Evolutionary conservation across 2,329 filamentous ascomycete species (phyloP), one percentile per base, ranked within the genome.

Genomic region (Talaromyces sp.): DNA sequence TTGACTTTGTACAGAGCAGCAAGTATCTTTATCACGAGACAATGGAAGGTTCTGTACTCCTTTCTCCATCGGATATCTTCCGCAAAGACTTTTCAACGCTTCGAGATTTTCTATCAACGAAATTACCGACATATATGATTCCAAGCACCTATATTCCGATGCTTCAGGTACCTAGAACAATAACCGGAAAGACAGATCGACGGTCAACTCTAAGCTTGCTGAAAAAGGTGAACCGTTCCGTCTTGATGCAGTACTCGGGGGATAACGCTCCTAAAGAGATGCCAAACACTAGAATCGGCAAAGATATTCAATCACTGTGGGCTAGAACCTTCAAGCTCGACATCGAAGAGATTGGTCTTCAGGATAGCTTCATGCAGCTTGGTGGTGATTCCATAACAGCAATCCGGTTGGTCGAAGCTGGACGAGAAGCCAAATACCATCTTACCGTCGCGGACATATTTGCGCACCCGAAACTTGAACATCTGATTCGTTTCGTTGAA

Each of bases 391-490:
- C 60, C 23, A 31, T 64, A 4, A 28, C 25, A 21, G 63, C 63
- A 21, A 64, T 64, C 42, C 76, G 73, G 55, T 70, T 83, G 1
- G 78, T 81, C 1, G 75, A 80, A 23, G 70, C 69, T 37, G 71
- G 73, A 2, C 72, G 78, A 44, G 69, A 71, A 3, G 68, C 74
- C n/a, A 75, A 73, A 0, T 67, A 79, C 23, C 62, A 68, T 0
- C 58, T 82, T 23, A 77, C 72, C 0, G 80, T 82, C 1, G 75
- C 77, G 1, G 75, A 79, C 25, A 76, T 81, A 56, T 81, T 82
- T 70, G 66, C 68, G 23, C 50, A 68, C 55, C 65, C 65, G 12
- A 48, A 40, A n/a, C 21, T 61, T 11, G 33, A 16, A 25, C 28
- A 61, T 35, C 46, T 61, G 50, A 57, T 39, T 14, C 25, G 5